These are phyloP conservation scores for Cunninghamia lanceolata DNA, from an alignment of 75 land plant species.

Conservation along the genomic window DNA sequence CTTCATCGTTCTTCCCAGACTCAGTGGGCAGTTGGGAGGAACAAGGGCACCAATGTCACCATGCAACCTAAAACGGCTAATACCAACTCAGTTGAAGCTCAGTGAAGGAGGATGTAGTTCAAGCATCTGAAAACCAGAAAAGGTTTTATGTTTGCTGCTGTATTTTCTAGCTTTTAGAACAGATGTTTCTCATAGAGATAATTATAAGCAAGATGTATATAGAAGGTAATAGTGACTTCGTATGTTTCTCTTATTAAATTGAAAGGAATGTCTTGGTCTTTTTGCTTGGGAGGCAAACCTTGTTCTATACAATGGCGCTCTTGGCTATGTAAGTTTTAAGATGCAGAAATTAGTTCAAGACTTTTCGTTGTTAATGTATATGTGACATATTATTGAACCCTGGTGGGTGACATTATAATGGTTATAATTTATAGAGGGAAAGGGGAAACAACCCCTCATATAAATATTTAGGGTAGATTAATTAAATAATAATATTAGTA, in stretches of 20 bases:
- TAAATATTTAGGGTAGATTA: too few species aligned
- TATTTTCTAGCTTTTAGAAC: background rate
- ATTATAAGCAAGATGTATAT: background rate
- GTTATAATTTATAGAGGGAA: too few species aligned
- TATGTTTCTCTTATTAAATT: background rate
- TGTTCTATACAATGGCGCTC: too few species aligned
- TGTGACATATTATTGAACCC: too few species aligned
- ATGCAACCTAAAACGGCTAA: background rate
- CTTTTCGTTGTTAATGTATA: too few species aligned
- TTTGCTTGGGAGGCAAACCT: background rate
- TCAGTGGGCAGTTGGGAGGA: background rate
- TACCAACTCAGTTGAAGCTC: background rate
- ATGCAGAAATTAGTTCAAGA: too few species aligned
- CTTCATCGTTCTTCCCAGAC: constrained; percentile 4
- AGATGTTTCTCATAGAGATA: too few species aligned
- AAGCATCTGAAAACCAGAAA: background rate
- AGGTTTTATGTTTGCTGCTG: background rate
- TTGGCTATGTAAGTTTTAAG: too few species aligned
- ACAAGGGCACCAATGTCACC: background rate
- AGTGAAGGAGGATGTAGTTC: background rate
- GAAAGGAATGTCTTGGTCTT: background rate
- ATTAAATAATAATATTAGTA: too few species aligned
- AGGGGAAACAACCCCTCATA: too few species aligned
- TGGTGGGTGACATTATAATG: too few species aligned
- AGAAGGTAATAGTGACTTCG: background rate